These are phyloP conservation scores for Cladosporium sp. DNA, from an alignment of 2,329 filamentous ascomycete species.

Conservation along the genomic window DNA sequence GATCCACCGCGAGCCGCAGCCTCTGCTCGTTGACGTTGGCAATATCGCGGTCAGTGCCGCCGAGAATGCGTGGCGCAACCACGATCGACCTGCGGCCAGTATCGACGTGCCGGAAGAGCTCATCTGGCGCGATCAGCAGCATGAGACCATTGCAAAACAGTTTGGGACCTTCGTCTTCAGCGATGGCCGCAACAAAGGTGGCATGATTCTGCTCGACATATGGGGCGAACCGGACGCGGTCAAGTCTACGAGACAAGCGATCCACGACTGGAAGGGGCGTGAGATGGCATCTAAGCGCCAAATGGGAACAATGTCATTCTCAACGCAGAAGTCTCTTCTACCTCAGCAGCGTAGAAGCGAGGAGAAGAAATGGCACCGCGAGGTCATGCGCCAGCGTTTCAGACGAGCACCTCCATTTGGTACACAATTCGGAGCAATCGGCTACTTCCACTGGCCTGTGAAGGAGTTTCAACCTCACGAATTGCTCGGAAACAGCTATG, in stretches of 20 bases:
- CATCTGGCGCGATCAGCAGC: constrained; percentile 20
- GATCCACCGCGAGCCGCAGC: not conserved
- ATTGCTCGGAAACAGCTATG: constrained; percentile 45
- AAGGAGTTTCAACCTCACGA: constrained; percentile 45
- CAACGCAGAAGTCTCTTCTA: constrained; percentile 30
- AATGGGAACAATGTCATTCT: constrained; percentile 23
- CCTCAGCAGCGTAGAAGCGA: constrained; percentile 25
- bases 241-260: constrained; percentile 24
- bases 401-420: constrained; percentile 31
- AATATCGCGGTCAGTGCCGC: constrained; percentile 28
- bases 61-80: constrained; percentile 27
- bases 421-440: constrained; percentile 32
- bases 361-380: constrained; percentile 31
- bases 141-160: constrained; percentile 27
- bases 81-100: constrained; percentile 18
- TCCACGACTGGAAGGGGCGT: constrained; percentile 28
- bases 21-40: constrained; percentile 16
- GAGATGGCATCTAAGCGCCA: constrained; percentile 8
- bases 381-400: constrained; percentile 30
- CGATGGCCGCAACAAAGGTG: constrained; percentile 16
- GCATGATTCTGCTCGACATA: constrained; percentile 28
- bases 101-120: constrained; percentile 30
- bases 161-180: constrained; percentile 30
- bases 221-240: constrained; percentile 31
- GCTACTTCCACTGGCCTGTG: constrained; percentile 50